phyloP scores from a whole-genome alignment of 352 stramenopile species.

The Pythium sukuiense region DNA sequence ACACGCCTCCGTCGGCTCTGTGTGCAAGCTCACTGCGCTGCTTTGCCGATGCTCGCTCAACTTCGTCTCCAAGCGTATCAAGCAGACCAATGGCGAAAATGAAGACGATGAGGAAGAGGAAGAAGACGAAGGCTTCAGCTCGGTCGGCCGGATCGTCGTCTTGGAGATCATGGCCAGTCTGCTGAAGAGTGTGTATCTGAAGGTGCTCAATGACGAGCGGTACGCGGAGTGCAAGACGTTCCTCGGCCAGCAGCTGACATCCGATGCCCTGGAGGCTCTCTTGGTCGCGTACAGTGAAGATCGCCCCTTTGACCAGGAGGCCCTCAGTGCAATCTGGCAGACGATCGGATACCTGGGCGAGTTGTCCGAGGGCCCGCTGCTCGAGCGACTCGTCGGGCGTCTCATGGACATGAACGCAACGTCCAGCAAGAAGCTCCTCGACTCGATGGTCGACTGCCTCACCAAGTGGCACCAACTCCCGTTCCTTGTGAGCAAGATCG shows the following conservation, averaged over 20 bases:
- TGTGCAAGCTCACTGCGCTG: slow-evolving; percentile 80
- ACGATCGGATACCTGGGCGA: slow-evolving; percentile 70
- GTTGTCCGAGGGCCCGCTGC: slow-evolving; percentile 50
- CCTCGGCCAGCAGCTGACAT: slow-evolving; percentile 60
- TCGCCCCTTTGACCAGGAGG: slow-evolving; percentile 63
- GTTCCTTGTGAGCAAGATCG: slow-evolving; percentile 61
- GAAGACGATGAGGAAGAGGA: slow-evolving; percentile 64
- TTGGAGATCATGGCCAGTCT: slow-evolving; percentile 73
- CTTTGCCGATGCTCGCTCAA: slow-evolving; percentile 76
- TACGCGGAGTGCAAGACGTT: slow-evolving; percentile 80
- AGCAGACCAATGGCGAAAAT: slow-evolving; percentile 39
- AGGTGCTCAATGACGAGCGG: slow-evolving; percentile 64
- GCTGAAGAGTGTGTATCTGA: slow-evolving; percentile 70
- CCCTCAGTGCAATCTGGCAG: slow-evolving; percentile 72
- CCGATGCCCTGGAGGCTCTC: slow-evolving; percentile 61
- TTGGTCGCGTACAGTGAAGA: slow-evolving; percentile 66
- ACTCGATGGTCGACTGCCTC: slow-evolving; percentile 79
- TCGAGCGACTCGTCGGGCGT: slow-evolving; percentile 61
- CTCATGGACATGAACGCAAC: slow-evolving; percentile 77
- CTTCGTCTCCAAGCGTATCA: slow-evolving; percentile 70
- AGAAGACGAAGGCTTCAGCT: slow-evolving; percentile 66
- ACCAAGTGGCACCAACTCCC: slow-evolving; percentile 73
- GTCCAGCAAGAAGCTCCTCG: slow-evolving; percentile 70
- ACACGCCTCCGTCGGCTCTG: slow-evolving; percentile 71
- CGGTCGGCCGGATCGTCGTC: slow-evolving; percentile 70